Evolutionary conservation across 495 filamentous ascomycete genomes (phyloP), one percentile per base, ranked within the genome.

Genomic region (Oidiodendron maius): DNA sequence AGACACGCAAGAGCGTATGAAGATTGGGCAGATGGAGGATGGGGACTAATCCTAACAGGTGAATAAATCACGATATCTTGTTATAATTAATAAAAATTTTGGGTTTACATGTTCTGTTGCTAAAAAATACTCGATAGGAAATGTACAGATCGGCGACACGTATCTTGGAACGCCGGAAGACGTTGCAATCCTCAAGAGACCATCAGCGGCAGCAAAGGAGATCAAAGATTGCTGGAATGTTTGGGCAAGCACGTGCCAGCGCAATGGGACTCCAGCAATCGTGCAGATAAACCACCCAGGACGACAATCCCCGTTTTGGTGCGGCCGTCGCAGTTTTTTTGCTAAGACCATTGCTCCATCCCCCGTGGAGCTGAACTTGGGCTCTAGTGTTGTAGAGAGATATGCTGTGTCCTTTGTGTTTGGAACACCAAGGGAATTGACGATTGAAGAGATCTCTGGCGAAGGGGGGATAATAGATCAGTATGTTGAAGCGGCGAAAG

Each of bases 221-320:
- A 46, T 69, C 0, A 32, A 72, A 28, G 55, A 56, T 0, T 47
- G 60, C 18, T 81, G 73, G 68, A 68, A 64, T 40, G 60, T 60
- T 22, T 80, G 72, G 57, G 77, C 77, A 12, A 46, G 59, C 3
- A 57, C 70, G 30, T 63, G 58, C 51, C 71, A 78, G 44, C 58
- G 65, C 18, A 56, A 71, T 39, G 71, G 67, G 21, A 71, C 77
- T 0, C 71, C 77, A 0, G 56, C 68, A 4, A 63, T 84, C 18
- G 67, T 79, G 2, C 78, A 84, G 49, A 53, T 83, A 42, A 71
- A 67, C 56, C 80, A 84, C 48, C 75, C 79, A 0, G 80, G 80
- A 4, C 68, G 80, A 2, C 80, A 84, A 51, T 76, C 72, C 0
- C 67, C 70, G 8, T 60, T 66, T 3, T 57, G 63, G 4, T 65